Conservation (phyloP, 2,329 filamentous ascomycete species). For the Xylariaceae sp. region DNA sequence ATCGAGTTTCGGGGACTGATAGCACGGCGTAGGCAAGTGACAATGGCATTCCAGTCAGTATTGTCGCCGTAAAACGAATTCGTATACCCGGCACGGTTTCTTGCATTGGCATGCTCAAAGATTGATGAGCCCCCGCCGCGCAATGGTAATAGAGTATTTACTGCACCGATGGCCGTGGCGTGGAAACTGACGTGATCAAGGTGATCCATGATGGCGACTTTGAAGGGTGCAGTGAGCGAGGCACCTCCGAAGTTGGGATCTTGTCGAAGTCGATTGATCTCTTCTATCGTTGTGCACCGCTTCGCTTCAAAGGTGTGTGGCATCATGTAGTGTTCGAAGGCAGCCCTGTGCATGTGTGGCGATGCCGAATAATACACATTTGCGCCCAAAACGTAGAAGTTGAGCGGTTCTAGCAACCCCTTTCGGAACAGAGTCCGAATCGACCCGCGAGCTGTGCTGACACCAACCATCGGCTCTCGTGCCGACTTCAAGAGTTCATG, state of each 20-base stretch:
- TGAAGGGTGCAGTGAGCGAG: slow-evolving; percentile 64
- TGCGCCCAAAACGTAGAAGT: slow-evolving; percentile 64
- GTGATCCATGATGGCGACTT: slow-evolving; percentile 60
- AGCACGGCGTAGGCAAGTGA: slow-evolving; percentile 58
- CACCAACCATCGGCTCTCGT: slow-evolving; percentile 41
- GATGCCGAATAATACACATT: slow-evolving; percentile 65
- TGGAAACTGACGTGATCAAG: slow-evolving; percentile 62
- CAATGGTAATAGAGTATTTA: slow-evolving; percentile 66
- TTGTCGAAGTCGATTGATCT: slow-evolving; percentile 53
- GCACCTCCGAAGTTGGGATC: slow-evolving; percentile 62
- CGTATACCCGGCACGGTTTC: slow-evolving; percentile 56
- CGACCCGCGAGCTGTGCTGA: slow-evolving; percentile 51
- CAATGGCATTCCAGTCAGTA: slow-evolving; percentile 63
- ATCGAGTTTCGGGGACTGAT: slow-evolving; percentile 62
- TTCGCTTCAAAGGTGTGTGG: slow-evolving; percentile 59
- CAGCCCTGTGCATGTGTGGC: slow-evolving; percentile 66
- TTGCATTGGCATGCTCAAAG: slow-evolving; percentile 51
- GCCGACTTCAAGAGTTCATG: slow-evolving; percentile 39
- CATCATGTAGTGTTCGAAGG: slow-evolving; percentile 61
- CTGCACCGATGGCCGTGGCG: slow-evolving; percentile 64
- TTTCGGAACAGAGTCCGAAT: slow-evolving; percentile 56
- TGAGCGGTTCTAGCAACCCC: slow-evolving; percentile 58
- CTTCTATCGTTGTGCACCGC: slow-evolving; percentile 55
- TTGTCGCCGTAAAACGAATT: slow-evolving; percentile 65
- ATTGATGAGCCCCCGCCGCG: slow-evolving; percentile 46